Evolutionary conservation across 202 grass and related monocot species (phyloP), one percentile per base, ranked within the genome.

Genomic region (Dendrocalamus latiflorus): DNA sequence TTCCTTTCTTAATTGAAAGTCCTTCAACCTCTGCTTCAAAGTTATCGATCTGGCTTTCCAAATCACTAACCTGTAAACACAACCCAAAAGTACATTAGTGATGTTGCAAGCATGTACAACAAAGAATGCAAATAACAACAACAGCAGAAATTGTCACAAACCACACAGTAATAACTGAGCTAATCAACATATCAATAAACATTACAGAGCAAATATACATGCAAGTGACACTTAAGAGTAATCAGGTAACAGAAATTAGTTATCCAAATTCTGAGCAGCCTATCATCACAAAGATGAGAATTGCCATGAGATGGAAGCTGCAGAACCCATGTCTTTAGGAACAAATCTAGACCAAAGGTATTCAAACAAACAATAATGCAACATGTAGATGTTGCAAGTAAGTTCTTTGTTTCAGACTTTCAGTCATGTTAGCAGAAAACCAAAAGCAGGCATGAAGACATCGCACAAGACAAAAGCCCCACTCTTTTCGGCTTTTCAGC

Each of bases 11-110:
- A 70, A 99, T 90, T 78, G 96, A 95, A 68, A 99, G 91, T 11
- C 96, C 96, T 93, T 99, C 96, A 84, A 99, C 5, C 74, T 99
- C 96, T 62, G 96, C 93, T 94, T 99, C 96, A 66, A 99, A 99
- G 76, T 85, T 87, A 86, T 99, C 96, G n/a, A 99, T 93, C 75
- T 99, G 96, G 75, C 49, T 92, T 81, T 99, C 93, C 85, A 99
- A 92, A 93, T 99, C 96, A 67, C 88, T 89, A 65, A 99, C 96
- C 96, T 99, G 81, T 64, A 88, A 73, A 79, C 24, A 85, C 68
- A 20, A 45, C 16, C 65, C 53, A 74, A 25, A 79, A 64, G n/a
- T 47, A 45, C 17, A 86, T 77, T 54, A 80, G 18, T 72, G 1
- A 77, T 54, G 63, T 56, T 20, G 16, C 15, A 45, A 15, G 8